Base-by-base conservation (phyloP, 2,329 filamentous ascomycete genomes). In the Diaporthe citrichinensis region DNA sequence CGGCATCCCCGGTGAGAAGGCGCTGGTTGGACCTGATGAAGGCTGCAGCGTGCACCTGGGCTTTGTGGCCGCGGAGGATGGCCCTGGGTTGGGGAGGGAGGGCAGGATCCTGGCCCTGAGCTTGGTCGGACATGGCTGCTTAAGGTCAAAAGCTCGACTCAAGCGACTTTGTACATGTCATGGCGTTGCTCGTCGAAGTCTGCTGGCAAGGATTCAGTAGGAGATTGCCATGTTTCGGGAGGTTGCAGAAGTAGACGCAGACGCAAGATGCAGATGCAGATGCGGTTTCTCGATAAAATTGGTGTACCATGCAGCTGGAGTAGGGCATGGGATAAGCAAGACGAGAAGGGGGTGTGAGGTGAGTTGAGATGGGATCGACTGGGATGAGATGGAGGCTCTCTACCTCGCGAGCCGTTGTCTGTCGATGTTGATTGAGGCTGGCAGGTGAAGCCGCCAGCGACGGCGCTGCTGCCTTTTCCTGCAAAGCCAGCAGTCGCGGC, bases 1-100 rank as follows among this genome's bases (percentile, higher is more conserved):
- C 94, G 12, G 95, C 94, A 84, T 99, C 97, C 49, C 94, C 96
- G 0, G 95, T 97, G 17, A 95, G 87, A 8, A 99, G 91, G 46
- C 94, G 93, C 75, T 91, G 88, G 82, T 98, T 98, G 55, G 86
- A 83, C 72, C 91, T 89, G 78, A 95, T 87, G 81, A 98, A 96
- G 71, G 90, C 86, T 5, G 96, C 88, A 28, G 92, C 90, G 82
- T 98, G 95, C 65, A 98, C 92, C 78, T 95, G 92, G 0, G 94
- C 89, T 73, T 91, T 90, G 86, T 98, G 97, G 71, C 97, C 97
- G 78, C 97, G 94, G 51, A 99, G 90, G 76, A 98, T 92, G 82
- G 88, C 85, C 79, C 86, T 89, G 46, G 90, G 90, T 61, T 86
- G 85, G n/a, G 84, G 83, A 46, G 82, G 82, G 31, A 71, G 41